These are phyloP conservation scores for Piromyces finnis DNA, from an alignment of 192 early-diverging fungal species.

Conservation along the genomic window DNA sequence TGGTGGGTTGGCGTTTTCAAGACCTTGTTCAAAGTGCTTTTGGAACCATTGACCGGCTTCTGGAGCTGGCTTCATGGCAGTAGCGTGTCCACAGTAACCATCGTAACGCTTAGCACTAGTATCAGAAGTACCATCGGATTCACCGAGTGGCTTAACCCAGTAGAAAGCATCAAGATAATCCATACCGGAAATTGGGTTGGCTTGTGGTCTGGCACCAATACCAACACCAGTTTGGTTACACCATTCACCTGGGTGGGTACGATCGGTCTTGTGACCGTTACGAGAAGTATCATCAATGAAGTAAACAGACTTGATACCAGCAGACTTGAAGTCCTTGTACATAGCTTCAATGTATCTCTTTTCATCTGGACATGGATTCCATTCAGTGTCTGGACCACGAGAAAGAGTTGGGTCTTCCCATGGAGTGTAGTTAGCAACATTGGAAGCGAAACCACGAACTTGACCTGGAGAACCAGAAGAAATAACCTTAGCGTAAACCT, in stretches of 20 bases:
- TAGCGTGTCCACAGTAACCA: not conserved
- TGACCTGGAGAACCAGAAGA: not conserved
- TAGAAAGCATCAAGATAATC: slow-evolving; percentile 21
- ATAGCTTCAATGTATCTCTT: slow-evolving; percentile 3
- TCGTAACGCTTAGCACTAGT: not conserved
- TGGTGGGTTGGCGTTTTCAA: slow-evolving; percentile 23
- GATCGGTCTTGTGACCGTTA: slow-evolving; percentile 6
- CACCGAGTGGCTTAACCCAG: slow-evolving; percentile 22
- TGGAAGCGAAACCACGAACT: slow-evolving; percentile 16
- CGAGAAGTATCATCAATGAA: slow-evolving; percentile 12
- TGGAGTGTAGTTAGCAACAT: slow-evolving; percentile 23
- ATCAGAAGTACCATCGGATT: slow-evolving; percentile 19
- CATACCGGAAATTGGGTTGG: not conserved
- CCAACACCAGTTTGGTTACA: slow-evolving; percentile 16
- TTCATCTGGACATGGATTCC: slow-evolving; percentile 15
- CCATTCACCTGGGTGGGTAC: slow-evolving; percentile 11
- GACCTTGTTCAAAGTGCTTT: slow-evolving; percentile 12
- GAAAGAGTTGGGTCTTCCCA: slow-evolving; percentile 10
- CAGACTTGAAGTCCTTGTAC: not conserved
- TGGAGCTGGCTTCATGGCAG: slow-evolving; percentile 12
- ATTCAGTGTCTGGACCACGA: slow-evolving; percentile 1
- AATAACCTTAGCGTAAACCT: slow-evolving; percentile 9
- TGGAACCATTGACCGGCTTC: slow-evolving; percentile 26
- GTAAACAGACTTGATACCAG: slow-evolving; percentile 6
- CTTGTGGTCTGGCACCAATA: slow-evolving; percentile 4